Conservation (phyloP, 495 filamentous ascomycete species). For the Bombardia bombarda region DNA sequence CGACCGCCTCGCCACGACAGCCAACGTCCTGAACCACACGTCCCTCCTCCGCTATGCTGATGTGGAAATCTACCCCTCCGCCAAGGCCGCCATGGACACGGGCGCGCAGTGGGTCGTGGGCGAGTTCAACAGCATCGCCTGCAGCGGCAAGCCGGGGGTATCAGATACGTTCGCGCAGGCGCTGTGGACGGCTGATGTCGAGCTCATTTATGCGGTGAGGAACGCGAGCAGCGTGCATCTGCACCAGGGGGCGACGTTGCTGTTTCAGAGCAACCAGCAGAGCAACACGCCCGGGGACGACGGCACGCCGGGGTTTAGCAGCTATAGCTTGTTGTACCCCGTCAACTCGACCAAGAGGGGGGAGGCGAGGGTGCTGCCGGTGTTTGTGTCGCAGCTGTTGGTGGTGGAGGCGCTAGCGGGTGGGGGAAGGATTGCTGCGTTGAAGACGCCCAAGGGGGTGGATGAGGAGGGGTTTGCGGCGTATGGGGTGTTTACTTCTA, state of each 20-base stretch:
- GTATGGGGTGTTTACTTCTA: conserved; percentile 10
- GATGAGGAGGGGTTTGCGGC: conserved; percentile 7
- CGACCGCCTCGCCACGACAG: conserved; percentile 16
- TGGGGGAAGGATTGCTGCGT: conserved; percentile 9
- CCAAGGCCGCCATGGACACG: conserved; percentile 7
- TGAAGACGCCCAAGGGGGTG: conserved; percentile 5
- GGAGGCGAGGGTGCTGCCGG: conserved; percentile 11
- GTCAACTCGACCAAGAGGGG: conserved; percentile 11
- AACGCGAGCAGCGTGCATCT: conserved; percentile 15
- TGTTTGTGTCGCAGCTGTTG: conserved; percentile 15
- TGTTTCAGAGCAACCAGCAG: conserved; percentile 16
- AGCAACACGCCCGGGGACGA: conserved; percentile 16
- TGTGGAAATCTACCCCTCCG: conserved; percentile 14
- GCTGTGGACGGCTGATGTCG: conserved; percentile 15
- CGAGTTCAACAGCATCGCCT: conserved; percentile 18
- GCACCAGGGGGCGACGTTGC: conserved; percentile 14
- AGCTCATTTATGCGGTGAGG: conserved; percentile 12
- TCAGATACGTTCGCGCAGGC: conserved; percentile 16
- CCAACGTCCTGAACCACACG: conserved; percentile 21
- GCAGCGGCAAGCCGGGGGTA: conserved; percentile 24
- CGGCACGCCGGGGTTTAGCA: conserved; percentile 15
- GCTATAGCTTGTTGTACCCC: conserved; percentile 13
- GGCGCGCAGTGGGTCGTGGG: conserved; percentile 12
- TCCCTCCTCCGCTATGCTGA: conserved; percentile 14
- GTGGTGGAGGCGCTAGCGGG: conserved; percentile 9